Evolutionary conservation across 73 alveolate genomes (phyloP).

Genomic region (Symbiodinium natans): DNA sequence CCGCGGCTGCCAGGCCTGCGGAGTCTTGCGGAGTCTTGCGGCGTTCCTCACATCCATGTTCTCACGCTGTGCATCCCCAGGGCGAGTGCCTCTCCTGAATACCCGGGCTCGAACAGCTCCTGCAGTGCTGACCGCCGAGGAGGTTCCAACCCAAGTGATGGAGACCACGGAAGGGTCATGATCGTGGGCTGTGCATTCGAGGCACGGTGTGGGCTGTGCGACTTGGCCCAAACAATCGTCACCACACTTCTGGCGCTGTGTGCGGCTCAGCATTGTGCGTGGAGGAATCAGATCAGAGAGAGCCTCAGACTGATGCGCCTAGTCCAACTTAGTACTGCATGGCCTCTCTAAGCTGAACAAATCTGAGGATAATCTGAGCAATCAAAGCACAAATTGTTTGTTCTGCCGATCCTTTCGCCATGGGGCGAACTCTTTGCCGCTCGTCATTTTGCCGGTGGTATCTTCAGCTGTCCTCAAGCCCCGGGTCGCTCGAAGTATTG

Average conservation of each 20-base stretch:
- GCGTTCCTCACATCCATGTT: neutral
- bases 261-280: neutral
- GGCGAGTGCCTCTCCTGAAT: neutral
- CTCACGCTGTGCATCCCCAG: too few relatives aligned
- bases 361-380: neutral
- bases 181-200: too few relatives aligned
- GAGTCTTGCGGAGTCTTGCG: neutral
- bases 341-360: neutral
- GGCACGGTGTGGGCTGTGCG: neutral
- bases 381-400: too few relatives aligned
- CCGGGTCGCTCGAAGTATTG: too few relatives aligned
- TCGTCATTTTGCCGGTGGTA: too few relatives aligned
- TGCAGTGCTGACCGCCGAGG: neutral
- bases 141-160: too few relatives aligned
- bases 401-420: too few relatives aligned
- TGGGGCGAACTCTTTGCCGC: too few relatives aligned
- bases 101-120: conserved; percentile 1
- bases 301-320: neutral
- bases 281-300: neutral
- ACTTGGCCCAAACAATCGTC: neutral
- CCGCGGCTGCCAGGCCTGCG: neutral
- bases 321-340: neutral
- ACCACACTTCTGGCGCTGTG: conserved; percentile 48
- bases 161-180: too few relatives aligned
- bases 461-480: too few relatives aligned